Base-by-base conservation (phyloP, 306 rosid genomes). In the Geum urbanum region DNA sequence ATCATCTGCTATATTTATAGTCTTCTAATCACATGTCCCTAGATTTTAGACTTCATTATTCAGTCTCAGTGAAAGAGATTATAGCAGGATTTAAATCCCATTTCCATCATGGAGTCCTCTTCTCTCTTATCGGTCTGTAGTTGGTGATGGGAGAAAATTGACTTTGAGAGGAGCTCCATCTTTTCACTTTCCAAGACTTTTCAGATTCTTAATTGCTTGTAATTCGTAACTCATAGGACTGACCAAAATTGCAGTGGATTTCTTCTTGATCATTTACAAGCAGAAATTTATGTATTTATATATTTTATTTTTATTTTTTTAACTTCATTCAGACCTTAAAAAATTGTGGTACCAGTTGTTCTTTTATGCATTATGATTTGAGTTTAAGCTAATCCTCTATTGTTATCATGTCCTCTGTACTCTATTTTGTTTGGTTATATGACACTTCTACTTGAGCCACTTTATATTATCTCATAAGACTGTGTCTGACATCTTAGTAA, bases 371-470 rank as follows among this genome's bases (percentile, higher is more conserved):
- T 12, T 48, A 55, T 18, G 67, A 24, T 41, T 47, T 51, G 45
- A 57, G 9, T 46, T 75, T 69, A 39, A 22, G 73, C 15, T 37
- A 51, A 41, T 56, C 52, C 52, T 52, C 0, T 2, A 15, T 39
- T 73, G 54, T 40, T 63, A 52, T 53, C 66, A 12, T 53, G 59
- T 45, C 32, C 45, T 41, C 15, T 50, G 52, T 52, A 27, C 16
- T 32, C 9, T 56, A 39, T 2, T 55, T 47, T 5, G 20, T 35
- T 37, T 54, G 35, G 56, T 40, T 46, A 10, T 22, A 6, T 52
- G 41, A 12, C 58, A 49, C 27, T 45, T 56, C 19, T 70, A 56
- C 22, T 9, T 9, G 7, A 14, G n/a, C n/a, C 11, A 40, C 70
- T 1, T 19, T 24, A 24, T 35, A 22, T 40, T 14, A n/a, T 41